Percentiles rank a stretch among this genome's conserved stretches.
Evolutionary conservation across 192 early-diverging fungal species (phyloP).

Genomic region (Coemansia sp.): DNA sequence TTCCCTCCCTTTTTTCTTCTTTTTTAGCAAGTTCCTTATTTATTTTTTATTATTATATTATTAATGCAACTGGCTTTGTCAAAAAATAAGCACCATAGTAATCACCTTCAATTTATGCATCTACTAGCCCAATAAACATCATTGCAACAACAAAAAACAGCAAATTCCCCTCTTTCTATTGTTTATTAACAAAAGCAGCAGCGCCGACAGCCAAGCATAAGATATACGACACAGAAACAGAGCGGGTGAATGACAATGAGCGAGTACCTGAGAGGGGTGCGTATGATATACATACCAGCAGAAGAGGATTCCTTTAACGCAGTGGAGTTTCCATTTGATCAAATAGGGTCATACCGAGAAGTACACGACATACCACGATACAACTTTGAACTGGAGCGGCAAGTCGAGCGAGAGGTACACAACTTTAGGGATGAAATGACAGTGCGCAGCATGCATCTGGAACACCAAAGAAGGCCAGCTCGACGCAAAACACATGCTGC

Average conservation of each 20-base stretch:
- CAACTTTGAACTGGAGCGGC: constrained; percentile 38
- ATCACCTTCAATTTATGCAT: neutral
- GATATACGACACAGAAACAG: neutral
- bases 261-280: constrained; percentile 37
- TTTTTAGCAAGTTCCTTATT: too few relatives aligned
- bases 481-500: constrained; percentile 3
- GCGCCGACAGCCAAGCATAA: neutral
- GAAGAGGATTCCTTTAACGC: constrained; percentile 42
- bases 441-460: constrained; percentile 36
- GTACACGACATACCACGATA: constrained; percentile 50
- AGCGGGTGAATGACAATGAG: constrained; percentile 16
- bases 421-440: constrained; percentile 41
- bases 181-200: too few relatives aligned
- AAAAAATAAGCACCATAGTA: too few relatives aligned
- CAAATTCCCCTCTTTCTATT: neutral
- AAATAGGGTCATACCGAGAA: constrained; percentile 33
- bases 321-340: constrained; percentile 49
- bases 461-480: constrained; percentile 44
- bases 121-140: neutral
- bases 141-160: neutral
- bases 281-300: constrained; percentile 27
- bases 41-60: too few relatives aligned
- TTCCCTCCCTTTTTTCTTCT: too few relatives aligned
- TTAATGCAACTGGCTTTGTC: too few relatives aligned
- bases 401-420: constrained; percentile 32